Base-by-base conservation (phyloP, 2,329 filamentous ascomycete genomes). In the Ceratocystis eucalypticola region DNA sequence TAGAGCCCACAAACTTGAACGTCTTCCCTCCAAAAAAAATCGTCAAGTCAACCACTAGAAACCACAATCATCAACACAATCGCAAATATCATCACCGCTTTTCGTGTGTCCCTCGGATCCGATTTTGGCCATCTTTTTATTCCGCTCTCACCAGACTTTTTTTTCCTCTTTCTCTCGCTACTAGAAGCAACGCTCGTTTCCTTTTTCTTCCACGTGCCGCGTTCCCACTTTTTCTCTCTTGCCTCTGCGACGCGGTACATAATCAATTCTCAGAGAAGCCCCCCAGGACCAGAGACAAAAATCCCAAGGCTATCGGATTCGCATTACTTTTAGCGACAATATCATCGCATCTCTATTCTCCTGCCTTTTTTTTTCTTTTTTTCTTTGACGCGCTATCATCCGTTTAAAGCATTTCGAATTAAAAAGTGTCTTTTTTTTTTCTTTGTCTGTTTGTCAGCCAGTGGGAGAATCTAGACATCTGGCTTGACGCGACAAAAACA, bases 161-260 rank as follows among this genome's bases (percentile, higher is more conserved):
- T 46, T 33, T 37, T 41, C 28, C 37, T 22, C 37, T 22, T 61
- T 61, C 25, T 33, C 30, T 61, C 20, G 30, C 59, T 33, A n/a
- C 53, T 41, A 44, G 41, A 37, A 25, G 44, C 57, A 45, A 37
- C 63, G 48, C 63, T 65, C 37, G 63, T 65, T 44, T 57, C 15
- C 3, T 57, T 65, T 53, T 45, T 64, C 33, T 48, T 45, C 30
- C 50, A 55, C 50, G 20, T 55, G 50, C 50, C 28, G 50, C 50
- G 50, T 55, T 15, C 50, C 50, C 50, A 55, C 50, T 55, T 55
- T 55, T 55, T 22, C 28, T 55, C 22, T 55, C 50, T 15, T 22
- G 22, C 12, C 50, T 55, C 50, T 55, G 50, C 50, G 50, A 55
- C 50, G 50, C 50, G 50, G 50, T 55, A 55, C 50, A 55, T 55